A percentile compares a stretch with the other conserved stretches of the same genome.
phyloP scores from a whole-genome alignment of 176 grass and related monocot genomes.

The Aegilops speltoides region DNA sequence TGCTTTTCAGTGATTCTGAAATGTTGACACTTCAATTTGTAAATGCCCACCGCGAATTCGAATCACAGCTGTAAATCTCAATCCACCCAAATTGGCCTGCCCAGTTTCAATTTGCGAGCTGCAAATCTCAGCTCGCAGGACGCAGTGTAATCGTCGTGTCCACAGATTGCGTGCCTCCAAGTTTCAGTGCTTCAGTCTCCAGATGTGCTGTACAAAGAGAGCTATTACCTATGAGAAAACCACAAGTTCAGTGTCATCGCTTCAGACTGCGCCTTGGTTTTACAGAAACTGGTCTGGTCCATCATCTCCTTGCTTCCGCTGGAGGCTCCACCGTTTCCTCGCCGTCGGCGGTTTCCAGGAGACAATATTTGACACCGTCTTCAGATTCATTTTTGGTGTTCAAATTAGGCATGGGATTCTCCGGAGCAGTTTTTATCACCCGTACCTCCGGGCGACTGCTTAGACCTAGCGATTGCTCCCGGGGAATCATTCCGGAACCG shows the following conservation, averaged over 20 bases:
- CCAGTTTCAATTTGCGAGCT: background rate
- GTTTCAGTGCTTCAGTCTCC: background rate
- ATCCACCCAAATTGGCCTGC: background rate
- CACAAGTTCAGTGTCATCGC: background rate
- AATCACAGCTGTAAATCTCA: background rate
- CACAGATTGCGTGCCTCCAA: background rate
- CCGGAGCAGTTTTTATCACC: slow-evolving; percentile 15
- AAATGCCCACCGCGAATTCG: background rate
- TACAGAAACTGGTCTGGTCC: slow-evolving; percentile 40
- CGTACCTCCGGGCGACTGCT: slow-evolving; percentile 55
- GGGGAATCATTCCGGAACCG: slow-evolving; percentile 35
- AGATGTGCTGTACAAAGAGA: slow-evolving; percentile 18
- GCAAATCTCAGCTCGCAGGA: background rate
- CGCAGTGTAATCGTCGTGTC: background rate
- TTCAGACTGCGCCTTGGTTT: background rate
- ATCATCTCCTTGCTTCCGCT: slow-evolving; percentile 41
- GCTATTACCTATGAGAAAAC: background rate
- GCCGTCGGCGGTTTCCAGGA: slow-evolving; percentile 45
- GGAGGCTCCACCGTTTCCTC: slow-evolving; percentile 26
- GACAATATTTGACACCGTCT: slow-evolving; percentile 80
- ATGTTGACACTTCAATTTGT: background rate
- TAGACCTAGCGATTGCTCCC: slow-evolving; percentile 59
- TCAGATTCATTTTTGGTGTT: slow-evolving; percentile 37
- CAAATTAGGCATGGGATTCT: slow-evolving; percentile 15
- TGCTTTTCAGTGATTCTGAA: background rate